These are phyloP conservation scores for Ensete glaucum DNA, from an alignment of 176 grass and related monocot genomes.

Conservation along the genomic window DNA sequence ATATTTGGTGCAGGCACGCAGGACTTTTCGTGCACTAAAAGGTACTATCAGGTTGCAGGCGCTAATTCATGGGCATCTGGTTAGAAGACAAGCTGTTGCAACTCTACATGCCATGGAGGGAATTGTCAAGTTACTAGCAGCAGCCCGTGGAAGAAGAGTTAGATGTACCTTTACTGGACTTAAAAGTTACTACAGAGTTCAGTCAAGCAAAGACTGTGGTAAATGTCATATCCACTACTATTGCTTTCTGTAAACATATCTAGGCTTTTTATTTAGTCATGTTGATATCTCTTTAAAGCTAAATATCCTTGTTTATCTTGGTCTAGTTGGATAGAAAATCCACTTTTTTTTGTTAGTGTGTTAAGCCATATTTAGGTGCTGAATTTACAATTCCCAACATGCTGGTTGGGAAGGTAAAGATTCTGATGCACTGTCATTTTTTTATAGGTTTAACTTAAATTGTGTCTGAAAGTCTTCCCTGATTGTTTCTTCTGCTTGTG, in stretches of 20 bases:
- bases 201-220: conserved; percentile 29
- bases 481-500: no score
- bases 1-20: conserved; percentile 47
- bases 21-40: conserved; percentile 72
- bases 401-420: no score
- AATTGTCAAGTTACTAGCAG: conserved; percentile 69
- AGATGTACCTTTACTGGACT: conserved; percentile 30
- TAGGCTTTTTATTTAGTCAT: neutral
- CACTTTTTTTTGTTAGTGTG: no score
- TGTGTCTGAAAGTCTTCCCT: no score
- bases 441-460: no score
- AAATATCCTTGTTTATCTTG: neutral
- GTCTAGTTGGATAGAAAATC: neutral
- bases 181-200: conserved; percentile 26
- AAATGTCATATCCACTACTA: conserved; percentile 8
- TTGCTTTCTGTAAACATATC: neutral
- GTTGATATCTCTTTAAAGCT: neutral
- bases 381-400: no score
- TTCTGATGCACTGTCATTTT: no score
- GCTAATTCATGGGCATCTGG: conserved; percentile 83
- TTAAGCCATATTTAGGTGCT: no score
- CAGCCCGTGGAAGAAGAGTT: conserved; percentile 56
- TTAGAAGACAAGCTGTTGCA: conserved; percentile 74
- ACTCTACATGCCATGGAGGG: conserved; percentile 54
- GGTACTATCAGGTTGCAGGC: conserved; percentile 91